Base-by-base conservation (phyloP, 192 early-diverging fungal species). In the Allomyces javanicus region DNA sequence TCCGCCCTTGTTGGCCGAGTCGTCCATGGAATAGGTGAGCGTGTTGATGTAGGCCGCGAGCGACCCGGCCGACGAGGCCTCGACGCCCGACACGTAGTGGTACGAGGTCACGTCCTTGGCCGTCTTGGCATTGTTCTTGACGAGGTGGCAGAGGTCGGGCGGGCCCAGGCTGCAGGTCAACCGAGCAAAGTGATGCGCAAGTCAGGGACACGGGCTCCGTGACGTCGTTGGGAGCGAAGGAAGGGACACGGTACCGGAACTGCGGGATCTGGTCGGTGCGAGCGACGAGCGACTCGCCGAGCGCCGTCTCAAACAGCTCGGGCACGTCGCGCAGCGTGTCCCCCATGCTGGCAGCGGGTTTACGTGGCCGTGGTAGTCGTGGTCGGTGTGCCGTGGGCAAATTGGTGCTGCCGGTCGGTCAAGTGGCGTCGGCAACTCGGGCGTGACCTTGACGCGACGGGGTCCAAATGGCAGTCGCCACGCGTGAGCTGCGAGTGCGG, bases 31-130 rank as follows among this genome's bases (percentile, higher is more conserved):
- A 75, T 99, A 97, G 40, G 87, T 92, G 50, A 99, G 74, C 24
- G 93, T 93, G 73, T 96, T 97, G 66, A 99, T 79, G 68, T 99
- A 99, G 3, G 94, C 96, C 9, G 96, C 92, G n/a, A 99, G 76
- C 24, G 91, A 87, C 21, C 93, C 96, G 24, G 96, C 94, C 25
- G 96, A 96, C 17, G 90, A 91, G 26, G 87, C 85, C 71, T 93
- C 87, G 24, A 86, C 82, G 27, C 88, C 86, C 62, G 87, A 79
- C 23, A 88, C 84, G 68, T 88, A 85, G 72, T 89, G 87, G 63
- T 89, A 88, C 23, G 85, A 84, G 25, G 14, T 67, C 62, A 25
- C 22, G n/a, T 27, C 25, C 25, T 58, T 58, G 50, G 12, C 17
- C 50, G 84, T 82, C 72, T 92, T 92, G 4, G 83, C 82, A 73